Base-by-base conservation (phyloP, 805 yeast genomes). In the Ogataea pini region DNA sequence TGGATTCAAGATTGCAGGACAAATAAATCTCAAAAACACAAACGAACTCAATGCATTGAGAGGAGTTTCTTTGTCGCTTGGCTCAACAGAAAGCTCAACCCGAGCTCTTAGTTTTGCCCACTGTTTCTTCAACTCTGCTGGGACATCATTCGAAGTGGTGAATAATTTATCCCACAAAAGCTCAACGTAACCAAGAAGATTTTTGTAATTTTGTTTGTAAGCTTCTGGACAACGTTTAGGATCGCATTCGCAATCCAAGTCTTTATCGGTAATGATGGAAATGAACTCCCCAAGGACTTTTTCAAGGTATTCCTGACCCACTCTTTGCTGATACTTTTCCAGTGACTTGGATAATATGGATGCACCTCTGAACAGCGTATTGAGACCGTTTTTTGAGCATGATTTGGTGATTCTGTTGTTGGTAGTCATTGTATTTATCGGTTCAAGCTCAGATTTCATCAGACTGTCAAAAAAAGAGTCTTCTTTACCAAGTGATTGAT, bases 1-100 rank as follows among this genome's bases (percentile, higher is more conserved):
- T 0, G 99, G 99, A 59, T 89, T 91, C 61, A 94, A 69, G 24
- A 92, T 78, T 0, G 96, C 96, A 0, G 99, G 98, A 59, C 97
- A 90, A 54, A 90, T 78, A 65, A 85, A 88, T 50, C 97, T 72
- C 50, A 92, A 69, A 63, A 92, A 94, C 10, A 92, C 70, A 59
- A 94, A 87, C 0, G 96, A 90, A 17, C 94, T 79, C 27, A 91
- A 69, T 42, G 96, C 86, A 60, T 90, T 85, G 49, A 85, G 71
- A 0, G 89, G 77, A 8, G 72, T 62, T 5, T 66, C 69, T 0
- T 48, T 42, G 58, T 83, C 85, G 12, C 69, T 73, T 1, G 83
- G 80, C 52, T 78, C 82, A 51, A 80, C 75, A 9, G 79, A 78
- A 34, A 80, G 63, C 56, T 85, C 95, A 19, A 89, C 79, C 52